Base-by-base conservation (phyloP, 2,329 filamentous ascomycete genomes). In the Penicillium sp. region DNA sequence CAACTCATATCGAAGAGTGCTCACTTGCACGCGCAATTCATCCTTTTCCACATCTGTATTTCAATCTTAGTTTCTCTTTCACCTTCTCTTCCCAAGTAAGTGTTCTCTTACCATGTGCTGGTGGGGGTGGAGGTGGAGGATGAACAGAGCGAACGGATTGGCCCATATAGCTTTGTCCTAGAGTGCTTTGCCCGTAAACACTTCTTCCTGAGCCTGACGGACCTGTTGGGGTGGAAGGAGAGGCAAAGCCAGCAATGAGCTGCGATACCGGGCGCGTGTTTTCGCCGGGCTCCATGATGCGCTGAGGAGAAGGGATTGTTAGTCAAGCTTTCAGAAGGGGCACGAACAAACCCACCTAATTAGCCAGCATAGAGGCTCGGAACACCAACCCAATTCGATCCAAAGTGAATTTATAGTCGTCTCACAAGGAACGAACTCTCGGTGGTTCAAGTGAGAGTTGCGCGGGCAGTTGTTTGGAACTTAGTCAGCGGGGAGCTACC, bases 1-100 rank as follows among this genome's bases (percentile, higher is more conserved):
- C 63, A 96, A 82, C 57, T 93, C 91, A 77, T 97, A 99, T 60
- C 88, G 88, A 50, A 97, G 79, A 0, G 91, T 90, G 60, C 93
- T 95, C 43, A 98, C 81, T 74, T 97, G 91, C 2, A 93, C 91
- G 69, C 93, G 93, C 26, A 98, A 82, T 62, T 93, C 89, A 68
- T 98, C 93, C 58, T 85, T 88, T 53, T 76, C 76, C 13, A 69
- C 62, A 64, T 78, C 76, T 78, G 48, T 1, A 55, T 9, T 13
- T 31, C 16, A 7, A 14, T 21, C 47, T 69, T 14, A 68, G 51
- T 45, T 26, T 37, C 42, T 22, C 29, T 31, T n/a, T 56, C 16
- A 13, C 26, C 27, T n/a, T 21, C 14, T 27, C 24, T 6, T 19
- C 27, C 24, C 13, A 14, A 26, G 29, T 52, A 16, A 26, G 44